Conservation (phyloP, 768 basidiomycete species). For the Tulasnella sp. region DNA sequence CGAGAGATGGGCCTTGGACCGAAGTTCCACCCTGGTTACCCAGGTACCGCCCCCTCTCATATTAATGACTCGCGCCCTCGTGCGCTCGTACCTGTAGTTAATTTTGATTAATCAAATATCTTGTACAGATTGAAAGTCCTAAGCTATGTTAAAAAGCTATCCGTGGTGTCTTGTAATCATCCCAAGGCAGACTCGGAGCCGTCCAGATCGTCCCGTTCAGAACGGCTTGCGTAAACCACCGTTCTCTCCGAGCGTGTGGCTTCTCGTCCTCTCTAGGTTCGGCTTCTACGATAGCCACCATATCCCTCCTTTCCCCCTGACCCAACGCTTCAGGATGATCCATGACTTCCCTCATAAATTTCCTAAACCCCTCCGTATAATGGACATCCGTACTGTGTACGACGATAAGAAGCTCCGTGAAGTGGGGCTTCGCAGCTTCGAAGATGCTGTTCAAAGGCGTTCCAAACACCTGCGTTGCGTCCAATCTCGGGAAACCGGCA, state of each 20-base stretch:
- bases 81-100: neutral
- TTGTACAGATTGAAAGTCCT: neutral
- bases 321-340: neutral
- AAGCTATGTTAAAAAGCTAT: neutral
- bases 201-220: slow-evolving; percentile 3
- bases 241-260: neutral
- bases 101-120: neutral
- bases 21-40: neutral
- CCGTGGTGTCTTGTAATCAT: neutral
- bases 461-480: slow-evolving; percentile 4
- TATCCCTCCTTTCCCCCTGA: neutral
- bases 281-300: neutral
- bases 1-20: neutral
- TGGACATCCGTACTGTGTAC: neutral
- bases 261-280: neutral
- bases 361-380: slow-evolving; percentile 3
- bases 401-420: neutral
- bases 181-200: neutral
- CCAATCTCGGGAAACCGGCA: neutral
- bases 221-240: neutral
- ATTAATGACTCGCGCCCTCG: neutral
- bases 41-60: neutral
- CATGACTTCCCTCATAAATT: slow-evolving; percentile 15
- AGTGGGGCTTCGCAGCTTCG: neutral
- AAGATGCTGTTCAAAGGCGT: slow-evolving; percentile 9